Conservation (phyloP, 2,329 filamentous ascomycete genomes). For the Ascochyta clinopodiicola region DNA sequence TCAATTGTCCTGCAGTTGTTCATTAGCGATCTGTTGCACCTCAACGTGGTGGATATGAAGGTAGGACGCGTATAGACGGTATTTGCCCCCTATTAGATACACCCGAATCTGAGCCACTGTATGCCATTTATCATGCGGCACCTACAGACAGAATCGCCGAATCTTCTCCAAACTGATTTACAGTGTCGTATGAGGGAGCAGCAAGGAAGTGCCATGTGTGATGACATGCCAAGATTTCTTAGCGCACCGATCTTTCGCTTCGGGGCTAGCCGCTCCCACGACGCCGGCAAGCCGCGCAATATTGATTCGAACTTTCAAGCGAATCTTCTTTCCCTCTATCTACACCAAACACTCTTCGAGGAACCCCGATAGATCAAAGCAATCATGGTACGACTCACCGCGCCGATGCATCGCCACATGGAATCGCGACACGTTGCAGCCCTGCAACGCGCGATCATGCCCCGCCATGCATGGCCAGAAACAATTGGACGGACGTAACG, state of each 20-base stretch:
- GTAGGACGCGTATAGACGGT: background rate
- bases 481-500: constrained; percentile 16
- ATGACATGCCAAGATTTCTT: constrained; percentile 6
- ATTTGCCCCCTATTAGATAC: background rate
- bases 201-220: background rate
- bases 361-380: constrained; percentile 51
- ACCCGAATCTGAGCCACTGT: background rate
- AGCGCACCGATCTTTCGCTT: constrained; percentile 3
- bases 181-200: too few species aligned
- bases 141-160: background rate
- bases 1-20: background rate
- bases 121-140: background rate
- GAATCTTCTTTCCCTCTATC: constrained; percentile 24
- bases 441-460: constrained; percentile 1
- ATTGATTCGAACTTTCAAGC: constrained; percentile 19
- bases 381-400: constrained; percentile 49
- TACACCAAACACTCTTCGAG: constrained; percentile 50
- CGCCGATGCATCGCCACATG: constrained; percentile 3
- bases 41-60: background rate
- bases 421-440: background rate
- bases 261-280: constrained; percentile 9
- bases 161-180: background rate
- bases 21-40: constrained; percentile 4
- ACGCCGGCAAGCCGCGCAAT: constrained; percentile 2
- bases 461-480: constrained; percentile 8